Evolutionary conservation across 148 eudicot species (phyloP), one percentile per base, ranked within the genome.

Genomic region (Silene latifolia): DNA sequence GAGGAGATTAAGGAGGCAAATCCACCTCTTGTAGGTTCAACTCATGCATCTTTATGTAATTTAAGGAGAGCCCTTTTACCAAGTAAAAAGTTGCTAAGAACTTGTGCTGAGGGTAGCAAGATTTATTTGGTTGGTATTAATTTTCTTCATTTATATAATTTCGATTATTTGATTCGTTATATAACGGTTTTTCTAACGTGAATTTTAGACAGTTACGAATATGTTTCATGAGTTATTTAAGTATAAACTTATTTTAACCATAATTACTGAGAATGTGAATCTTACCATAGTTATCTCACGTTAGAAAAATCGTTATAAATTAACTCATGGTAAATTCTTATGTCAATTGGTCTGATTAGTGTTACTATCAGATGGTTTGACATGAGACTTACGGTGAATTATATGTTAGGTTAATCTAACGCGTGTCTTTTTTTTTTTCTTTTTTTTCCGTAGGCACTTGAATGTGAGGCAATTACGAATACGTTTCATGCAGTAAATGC

Each of bases 101-200:
- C 85, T 61, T 93, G 93, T 69, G 76, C 84, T 12, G 80, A 75
- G 35, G 89, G 88, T 66, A 93, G 98, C 91, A 93, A 93, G 82
- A 88, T 93, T 25, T 93, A 88, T 80, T 77, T 93, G 98, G 91
- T 90, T 57, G 56, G 83, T 23, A 67, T 19, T 54, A 6, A 23
- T 63, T 75, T 44, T 10, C 21, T 51, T 11, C 17, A 13, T 51
- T 51, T 13, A 2, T 51, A 51, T 51, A 51, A 12, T 39, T 39
- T 39, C 3, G 44, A 39, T 39, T 39, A 5, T 39, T 6, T 39
- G 44, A 39, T 39, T 39, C 6, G 44, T 39, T 39, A 39, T 6
- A 7, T 7, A 39, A 39, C 8, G 44, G 44, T 39, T 39, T 39
- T 39, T 39, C 8, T 5, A 39, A 39, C 9, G 8, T 39, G 35